Evolutionary conservation across 1,284 basidiomycete genomes (phyloP), one percentile per base, ranked within the genome.

Genomic region (Salmacisia buchloeana): DNA sequence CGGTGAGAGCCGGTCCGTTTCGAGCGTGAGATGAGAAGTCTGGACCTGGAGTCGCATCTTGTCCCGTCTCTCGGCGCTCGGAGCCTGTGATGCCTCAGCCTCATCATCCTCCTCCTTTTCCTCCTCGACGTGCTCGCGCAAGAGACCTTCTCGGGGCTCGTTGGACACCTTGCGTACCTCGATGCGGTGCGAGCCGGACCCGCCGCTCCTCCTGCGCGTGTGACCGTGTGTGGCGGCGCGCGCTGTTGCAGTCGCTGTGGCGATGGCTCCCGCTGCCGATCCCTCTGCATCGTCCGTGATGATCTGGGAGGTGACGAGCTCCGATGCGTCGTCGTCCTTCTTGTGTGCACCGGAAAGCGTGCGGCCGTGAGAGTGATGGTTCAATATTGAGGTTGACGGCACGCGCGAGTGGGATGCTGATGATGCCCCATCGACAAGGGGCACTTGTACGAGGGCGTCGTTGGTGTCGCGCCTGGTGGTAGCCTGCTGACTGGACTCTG

Each of bases 41-140:
- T 25, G 45, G 13, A n/a, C 33, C 58, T 10, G 35, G 5, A 29
- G 23, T 7, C 12, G 52, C 34, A 15, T 66, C 62, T 39, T 65
- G 61, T 7, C 62, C 59, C 1, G 41, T 27, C 31, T 66, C 69
- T 0, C 64, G 62, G 9, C 66, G 67, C 66, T 62, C 61, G 0
- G 66, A 64, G 39, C 67, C 62, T n/a, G 34, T 45, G 0, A 45
- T 49, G 2, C 62, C 45, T 10, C n/a, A 33, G 63, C 68, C 2
- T 63, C 58, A 21, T 62, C 61, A 38, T 64, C 39, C 38, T 43
- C 41, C 41, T 43, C 41, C 41, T n/a, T 21, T 5, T 43, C 41
- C 18, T 43, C 41, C 6, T 43, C 41, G 10, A 43, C 41, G 41
- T 21, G 41, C 29, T 54, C 49, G 1, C 49, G 49, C 13, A 54